Percentiles rank a stretch among this genome's conserved stretches.
These are phyloP conservation scores for Dysphania ambrosioides DNA, from an alignment of 148 eudicot genomes.

Conservation along the genomic window DNA sequence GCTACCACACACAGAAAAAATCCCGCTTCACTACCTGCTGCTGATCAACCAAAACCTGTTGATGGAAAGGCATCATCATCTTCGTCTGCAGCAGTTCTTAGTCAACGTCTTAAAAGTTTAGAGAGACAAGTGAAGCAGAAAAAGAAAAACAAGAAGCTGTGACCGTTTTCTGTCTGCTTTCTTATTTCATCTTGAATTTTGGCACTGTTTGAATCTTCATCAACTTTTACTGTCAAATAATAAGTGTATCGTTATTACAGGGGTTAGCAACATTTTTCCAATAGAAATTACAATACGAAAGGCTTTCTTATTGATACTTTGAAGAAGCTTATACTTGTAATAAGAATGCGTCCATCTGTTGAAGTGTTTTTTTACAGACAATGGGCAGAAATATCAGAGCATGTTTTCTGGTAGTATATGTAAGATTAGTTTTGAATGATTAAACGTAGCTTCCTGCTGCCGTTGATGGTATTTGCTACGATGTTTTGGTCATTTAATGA, in stretches of 20 bases:
- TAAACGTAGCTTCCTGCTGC: background rate
- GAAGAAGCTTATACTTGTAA: background rate
- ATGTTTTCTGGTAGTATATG: background rate
- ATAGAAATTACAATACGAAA: constrained; percentile 9
- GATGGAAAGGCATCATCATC: constrained; percentile 43
- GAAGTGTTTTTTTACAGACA: background rate
- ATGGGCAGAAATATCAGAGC: background rate
- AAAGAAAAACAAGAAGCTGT: constrained; percentile 69
- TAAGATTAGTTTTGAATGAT: background rate
- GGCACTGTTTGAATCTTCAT: constrained; percentile 10
- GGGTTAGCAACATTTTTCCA: background rate
- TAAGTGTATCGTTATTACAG: background rate
- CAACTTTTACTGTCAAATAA: constrained; percentile 3
- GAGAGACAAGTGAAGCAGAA: constrained; percentile 74
- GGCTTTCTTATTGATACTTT: background rate
- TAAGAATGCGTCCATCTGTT: background rate
- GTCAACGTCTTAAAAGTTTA: constrained; percentile 58
- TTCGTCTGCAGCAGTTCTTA: constrained; percentile 50
- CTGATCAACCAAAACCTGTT: constrained; percentile 36
- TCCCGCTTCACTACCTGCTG: constrained; percentile 24
- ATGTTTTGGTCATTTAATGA: too few species aligned
- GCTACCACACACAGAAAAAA: constrained; percentile 16
- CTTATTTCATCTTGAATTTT: background rate
- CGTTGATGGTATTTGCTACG: background rate
- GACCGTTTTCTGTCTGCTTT: background rate